phyloP scores from a whole-genome alignment of 1,139 yeast species.

The Starmera stellimalicola region DNA sequence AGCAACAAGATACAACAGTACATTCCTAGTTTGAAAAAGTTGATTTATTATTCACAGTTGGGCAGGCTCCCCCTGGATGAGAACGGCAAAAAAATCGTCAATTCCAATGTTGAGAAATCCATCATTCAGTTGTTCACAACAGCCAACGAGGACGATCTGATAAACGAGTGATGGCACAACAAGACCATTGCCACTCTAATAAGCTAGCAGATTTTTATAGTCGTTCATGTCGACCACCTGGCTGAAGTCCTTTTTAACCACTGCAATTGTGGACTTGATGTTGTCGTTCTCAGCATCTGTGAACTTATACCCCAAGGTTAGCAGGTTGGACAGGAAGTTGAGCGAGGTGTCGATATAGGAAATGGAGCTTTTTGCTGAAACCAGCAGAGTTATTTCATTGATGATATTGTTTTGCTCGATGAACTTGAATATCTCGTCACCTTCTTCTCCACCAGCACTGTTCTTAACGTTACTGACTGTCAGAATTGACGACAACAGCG shows the following conservation, averaged over 20 bases:
- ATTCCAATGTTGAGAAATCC: conserved; percentile 33
- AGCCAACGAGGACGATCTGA: conserved; percentile 38
- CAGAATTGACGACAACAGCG: conserved; percentile 47
- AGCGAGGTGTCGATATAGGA: conserved; percentile 55
- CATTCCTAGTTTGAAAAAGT: conserved; percentile 29
- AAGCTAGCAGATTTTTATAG: conserved; percentile 34
- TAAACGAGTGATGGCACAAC: conserved; percentile 17
- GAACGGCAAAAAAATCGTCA: conserved; percentile 29
- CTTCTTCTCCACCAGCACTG: no score
- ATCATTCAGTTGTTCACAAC: conserved; percentile 39
- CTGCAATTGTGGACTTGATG: conserved; percentile 31
- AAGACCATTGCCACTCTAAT: no score
- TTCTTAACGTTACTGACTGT: no score
- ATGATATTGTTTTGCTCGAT: conserved; percentile 36
- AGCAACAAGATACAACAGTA: conserved; percentile 25
- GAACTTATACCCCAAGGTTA: conserved; percentile 38
- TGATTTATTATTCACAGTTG: conserved; percentile 25
- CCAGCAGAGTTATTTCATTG: conserved; percentile 28
- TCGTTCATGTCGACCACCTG: conserved; percentile 48
- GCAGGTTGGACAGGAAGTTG: conserved; percentile 41
- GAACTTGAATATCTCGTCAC: conserved; percentile 25
- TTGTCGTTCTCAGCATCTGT: conserved; percentile 34
- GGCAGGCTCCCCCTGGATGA: conserved; percentile 19
- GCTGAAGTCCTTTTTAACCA: conserved; percentile 31
- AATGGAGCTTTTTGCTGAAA: conserved; percentile 32